Conservation (phyloP, 192 early-diverging fungal species). For the Podila horticola region DNA sequence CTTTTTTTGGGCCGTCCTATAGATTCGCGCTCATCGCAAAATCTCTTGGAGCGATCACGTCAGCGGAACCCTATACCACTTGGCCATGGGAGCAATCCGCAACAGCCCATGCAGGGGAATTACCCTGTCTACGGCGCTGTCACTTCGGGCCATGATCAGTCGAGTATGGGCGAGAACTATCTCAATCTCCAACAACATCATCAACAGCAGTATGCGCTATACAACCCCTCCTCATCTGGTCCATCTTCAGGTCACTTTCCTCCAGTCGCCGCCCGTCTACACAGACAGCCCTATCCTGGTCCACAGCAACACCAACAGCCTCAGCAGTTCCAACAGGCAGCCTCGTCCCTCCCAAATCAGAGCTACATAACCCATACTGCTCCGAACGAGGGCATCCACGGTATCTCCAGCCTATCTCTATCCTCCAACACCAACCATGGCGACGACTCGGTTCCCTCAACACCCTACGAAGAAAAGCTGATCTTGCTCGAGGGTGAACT, state of each 20-base stretch:
- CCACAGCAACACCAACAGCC: not conserved
- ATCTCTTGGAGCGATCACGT: slow-evolving; percentile 45
- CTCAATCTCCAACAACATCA: slow-evolving; percentile 5
- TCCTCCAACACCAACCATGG: not conserved
- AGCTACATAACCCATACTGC: not conserved
- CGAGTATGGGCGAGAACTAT: not conserved
- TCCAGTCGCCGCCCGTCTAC: slow-evolving; percentile 4
- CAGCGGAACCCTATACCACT: slow-evolving; percentile 35
- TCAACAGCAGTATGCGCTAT: slow-evolving; percentile 7
- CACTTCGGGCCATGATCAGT: not conserved
- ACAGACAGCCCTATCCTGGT: not conserved
- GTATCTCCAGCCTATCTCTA: not conserved
- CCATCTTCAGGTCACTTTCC: slow-evolving; percentile 5
- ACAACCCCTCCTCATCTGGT: slow-evolving; percentile 12
- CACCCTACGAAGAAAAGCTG: slow-evolving; percentile 39
- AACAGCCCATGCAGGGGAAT: not conserved
- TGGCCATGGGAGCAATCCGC: not conserved
- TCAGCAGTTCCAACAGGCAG: not conserved
- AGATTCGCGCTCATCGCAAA: slow-evolving; percentile 39
- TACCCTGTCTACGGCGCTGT: slow-evolving; percentile 11
- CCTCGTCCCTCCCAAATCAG: not conserved
- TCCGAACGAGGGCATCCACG: not conserved
- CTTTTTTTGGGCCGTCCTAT: not conserved
- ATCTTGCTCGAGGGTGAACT: slow-evolving; percentile 28
- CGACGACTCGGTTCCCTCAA: not conserved